A percentile compares a stretch with the other conserved stretches of the same genome.
Conservation (phyloP, 768 basidiomycete species). For the Xerocomus spinulosus region DNA sequence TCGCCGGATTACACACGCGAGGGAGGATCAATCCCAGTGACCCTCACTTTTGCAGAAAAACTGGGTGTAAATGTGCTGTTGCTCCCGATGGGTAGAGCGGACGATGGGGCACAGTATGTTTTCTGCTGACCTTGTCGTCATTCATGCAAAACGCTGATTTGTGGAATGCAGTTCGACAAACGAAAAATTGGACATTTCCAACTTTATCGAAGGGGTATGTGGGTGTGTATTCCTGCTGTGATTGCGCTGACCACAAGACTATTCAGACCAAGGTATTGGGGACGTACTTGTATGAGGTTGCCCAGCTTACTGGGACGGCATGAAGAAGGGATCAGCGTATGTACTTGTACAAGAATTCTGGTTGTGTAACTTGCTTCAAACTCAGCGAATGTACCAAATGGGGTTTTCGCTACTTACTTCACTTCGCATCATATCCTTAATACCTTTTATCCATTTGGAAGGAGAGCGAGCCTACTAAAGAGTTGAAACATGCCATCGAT, state of each 20-base stretch:
- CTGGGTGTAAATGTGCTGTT: conserved; percentile 83
- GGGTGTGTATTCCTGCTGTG: conserved; percentile 1
- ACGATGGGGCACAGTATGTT: conserved; percentile 89
- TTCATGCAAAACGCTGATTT: background rate
- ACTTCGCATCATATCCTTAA: background rate
- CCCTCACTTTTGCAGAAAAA: conserved; percentile 87
- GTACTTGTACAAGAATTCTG: background rate
- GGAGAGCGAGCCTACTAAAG: background rate
- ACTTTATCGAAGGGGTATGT: conserved; percentile 79
- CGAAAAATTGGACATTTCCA: conserved; percentile 88
- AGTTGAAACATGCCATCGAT: conserved; percentile 1
- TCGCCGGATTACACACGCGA: conserved; percentile 83
- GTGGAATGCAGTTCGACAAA: conserved; percentile 66
- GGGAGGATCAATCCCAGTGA: conserved; percentile 93
- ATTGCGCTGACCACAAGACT: background rate
- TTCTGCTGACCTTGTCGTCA: background rate
- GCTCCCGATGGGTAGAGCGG: conserved; percentile 89
- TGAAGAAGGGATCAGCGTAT: conserved; percentile 8
- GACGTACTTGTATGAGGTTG: conserved; percentile 31
- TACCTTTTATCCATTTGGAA: too few relatives aligned
- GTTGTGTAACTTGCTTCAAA: conserved; percentile 9
- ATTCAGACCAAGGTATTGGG: conserved; percentile 32
- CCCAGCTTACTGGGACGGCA: conserved; percentile 11
- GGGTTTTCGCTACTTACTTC: background rate
- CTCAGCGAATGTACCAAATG: conserved; percentile 16